These are phyloP conservation scores for Lipomyces anomalus DNA, from an alignment of 805 yeast species.

Conservation along the genomic window DNA sequence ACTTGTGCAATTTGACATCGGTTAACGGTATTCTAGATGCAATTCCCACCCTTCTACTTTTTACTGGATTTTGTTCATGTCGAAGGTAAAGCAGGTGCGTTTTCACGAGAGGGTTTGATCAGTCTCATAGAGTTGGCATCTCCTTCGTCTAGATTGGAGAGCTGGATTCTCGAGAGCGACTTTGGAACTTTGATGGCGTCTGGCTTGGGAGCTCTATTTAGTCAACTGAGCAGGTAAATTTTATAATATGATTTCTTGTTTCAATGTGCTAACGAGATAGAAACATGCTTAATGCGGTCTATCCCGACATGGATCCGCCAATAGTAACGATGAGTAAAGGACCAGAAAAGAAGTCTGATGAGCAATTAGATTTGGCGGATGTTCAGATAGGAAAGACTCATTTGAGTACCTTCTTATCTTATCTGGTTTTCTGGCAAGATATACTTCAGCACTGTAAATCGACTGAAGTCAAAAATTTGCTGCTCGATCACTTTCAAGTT, in stretches of 20 bases:
- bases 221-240: constrained; percentile 22
- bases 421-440: constrained; percentile 32
- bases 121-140: constrained; percentile 26
- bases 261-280: constrained; percentile 1
- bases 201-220: constrained; percentile 31
- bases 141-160: constrained; percentile 20
- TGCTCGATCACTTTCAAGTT: constrained; percentile 27
- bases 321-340: constrained; percentile 22
- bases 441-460: constrained; percentile 24
- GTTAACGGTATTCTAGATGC: constrained; percentile 1
- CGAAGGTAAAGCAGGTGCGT: constrained; percentile 29
- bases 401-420: constrained; percentile 24
- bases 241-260: background rate
- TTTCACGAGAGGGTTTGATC: constrained; percentile 28
- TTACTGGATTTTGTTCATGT: constrained; percentile 27
- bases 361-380: constrained; percentile 11
- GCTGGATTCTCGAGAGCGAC: constrained; percentile 29
- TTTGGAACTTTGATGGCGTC: constrained; percentile 30
- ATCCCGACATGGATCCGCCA: constrained; percentile 21
- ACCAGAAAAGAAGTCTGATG: constrained; percentile 10
- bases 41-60: constrained; percentile 29
- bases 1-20: background rate
- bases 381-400: constrained; percentile 9
- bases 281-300: constrained; percentile 17
- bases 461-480: constrained; percentile 7